Evolutionary conservation across 2,329 filamentous ascomycete genomes (phyloP).

Genomic region (Apiospora marii): DNA sequence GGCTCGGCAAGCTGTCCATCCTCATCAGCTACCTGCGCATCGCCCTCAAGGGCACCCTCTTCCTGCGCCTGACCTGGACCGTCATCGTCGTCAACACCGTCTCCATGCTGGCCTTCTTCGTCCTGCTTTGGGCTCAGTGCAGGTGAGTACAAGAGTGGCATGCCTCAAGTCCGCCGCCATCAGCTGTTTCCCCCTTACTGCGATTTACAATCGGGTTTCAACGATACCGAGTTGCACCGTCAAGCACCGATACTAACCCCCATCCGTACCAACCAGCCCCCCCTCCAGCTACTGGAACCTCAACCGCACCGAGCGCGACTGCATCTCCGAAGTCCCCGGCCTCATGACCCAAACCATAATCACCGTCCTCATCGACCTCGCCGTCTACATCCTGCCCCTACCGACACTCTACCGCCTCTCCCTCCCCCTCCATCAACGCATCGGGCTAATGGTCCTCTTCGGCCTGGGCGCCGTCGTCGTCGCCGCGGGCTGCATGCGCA

Average conservation of each 20-base stretch:
- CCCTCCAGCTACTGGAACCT: constrained; percentile 42
- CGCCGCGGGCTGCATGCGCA: constrained; percentile 45
- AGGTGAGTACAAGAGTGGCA: constrained; percentile 33
- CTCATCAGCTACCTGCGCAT: constrained; percentile 50
- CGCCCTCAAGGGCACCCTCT: constrained; percentile 42
- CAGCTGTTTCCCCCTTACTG: too few species aligned
- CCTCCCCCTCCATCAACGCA: constrained; percentile 44
- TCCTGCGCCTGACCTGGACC: constrained; percentile 41
- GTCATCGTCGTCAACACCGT: constrained; percentile 40
- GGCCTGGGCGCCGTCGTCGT: constrained; percentile 48
- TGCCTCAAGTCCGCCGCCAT: too few species aligned
- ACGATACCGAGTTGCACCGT: neutral
- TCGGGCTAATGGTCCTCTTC: constrained; percentile 48
- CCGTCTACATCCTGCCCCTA: constrained; percentile 48
- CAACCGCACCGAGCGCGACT: constrained; percentile 32
- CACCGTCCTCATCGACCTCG: constrained; percentile 44
- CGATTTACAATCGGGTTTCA: too few species aligned
- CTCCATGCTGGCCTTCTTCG: constrained; percentile 41
- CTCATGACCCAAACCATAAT: constrained; percentile 42
- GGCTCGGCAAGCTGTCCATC: constrained; percentile 45
- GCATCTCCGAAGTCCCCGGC: constrained; percentile 40
- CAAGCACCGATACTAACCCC: neutral
- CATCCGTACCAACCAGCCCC: constrained; percentile 26
- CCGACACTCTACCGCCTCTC: constrained; percentile 44
- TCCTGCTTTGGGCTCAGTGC: constrained; percentile 49